Evolutionary conservation across 129 eudicot genomes (phyloP).

Genomic region (Smallanthus sonchifolius): DNA sequence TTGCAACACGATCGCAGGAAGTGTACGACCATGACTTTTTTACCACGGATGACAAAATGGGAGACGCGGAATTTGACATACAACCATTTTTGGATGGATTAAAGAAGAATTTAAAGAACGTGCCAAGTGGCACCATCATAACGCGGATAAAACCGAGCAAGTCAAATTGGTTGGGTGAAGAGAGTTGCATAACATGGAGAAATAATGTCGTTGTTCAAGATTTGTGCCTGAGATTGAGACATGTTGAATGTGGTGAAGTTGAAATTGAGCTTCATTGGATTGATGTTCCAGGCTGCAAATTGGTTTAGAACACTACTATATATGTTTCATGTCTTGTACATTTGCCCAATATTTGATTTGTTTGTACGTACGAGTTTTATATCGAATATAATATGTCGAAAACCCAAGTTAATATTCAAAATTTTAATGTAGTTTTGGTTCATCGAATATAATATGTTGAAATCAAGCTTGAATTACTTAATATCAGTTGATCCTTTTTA

Average conservation of each 20-base stretch:
- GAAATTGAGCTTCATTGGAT: slow-evolving; percentile 65
- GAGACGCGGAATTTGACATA: slow-evolving; percentile 55
- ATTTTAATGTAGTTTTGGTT: neutral
- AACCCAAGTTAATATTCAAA: neutral
- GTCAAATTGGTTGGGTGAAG: slow-evolving; percentile 56
- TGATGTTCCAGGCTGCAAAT: slow-evolving; percentile 55
- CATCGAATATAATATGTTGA: neutral
- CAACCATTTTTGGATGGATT: slow-evolving; percentile 43
- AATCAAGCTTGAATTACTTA: neutral
- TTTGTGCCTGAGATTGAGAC: slow-evolving; percentile 51
- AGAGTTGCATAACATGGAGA: slow-evolving; percentile 44
- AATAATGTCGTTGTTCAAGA: slow-evolving; percentile 47
- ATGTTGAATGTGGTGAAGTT: slow-evolving; percentile 68
- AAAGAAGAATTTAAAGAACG: slow-evolving; percentile 32
- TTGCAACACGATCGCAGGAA: slow-evolving; percentile 27
- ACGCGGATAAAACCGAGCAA: slow-evolving; percentile 43
- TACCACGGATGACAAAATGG: slow-evolving; percentile 66
- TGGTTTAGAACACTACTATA: slow-evolving; percentile 11
- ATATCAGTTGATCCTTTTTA: neutral
- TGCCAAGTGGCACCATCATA: slow-evolving; percentile 46
- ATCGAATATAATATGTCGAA: neutral
- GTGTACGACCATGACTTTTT: slow-evolving; percentile 63
- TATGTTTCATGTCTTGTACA: neutral
- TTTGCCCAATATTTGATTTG: neutral
- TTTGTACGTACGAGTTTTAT: neutral